A percentile compares a stretch with the other conserved stretches of the same genome.
Conservation (phyloP, 2,329 filamentous ascomycete species). For the Xylariaceae sp. region DNA sequence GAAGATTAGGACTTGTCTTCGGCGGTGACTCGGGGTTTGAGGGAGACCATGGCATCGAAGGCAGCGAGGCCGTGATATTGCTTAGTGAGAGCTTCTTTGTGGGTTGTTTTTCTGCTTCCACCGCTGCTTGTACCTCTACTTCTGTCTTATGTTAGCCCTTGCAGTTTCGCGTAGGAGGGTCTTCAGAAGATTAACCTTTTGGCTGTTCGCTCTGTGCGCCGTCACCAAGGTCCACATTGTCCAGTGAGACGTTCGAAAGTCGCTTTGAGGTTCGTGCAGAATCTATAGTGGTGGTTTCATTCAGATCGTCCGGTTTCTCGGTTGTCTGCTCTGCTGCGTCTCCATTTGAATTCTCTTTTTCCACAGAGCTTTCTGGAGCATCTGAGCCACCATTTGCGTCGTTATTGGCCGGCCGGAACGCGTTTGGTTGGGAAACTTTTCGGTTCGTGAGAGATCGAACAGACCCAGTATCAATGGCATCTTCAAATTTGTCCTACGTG, state of each 20-base stretch:
- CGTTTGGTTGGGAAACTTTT: constrained; percentile 46
- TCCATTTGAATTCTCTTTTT: constrained; percentile 35
- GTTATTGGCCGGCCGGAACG: constrained; percentile 33
- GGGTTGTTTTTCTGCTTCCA: constrained; percentile 44
- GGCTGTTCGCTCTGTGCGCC: constrained; percentile 47
- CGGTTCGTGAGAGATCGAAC: constrained; percentile 68
- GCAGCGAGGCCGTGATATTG: constrained; percentile 74
- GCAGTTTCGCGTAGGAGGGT: background rate
- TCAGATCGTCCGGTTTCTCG: constrained; percentile 27
- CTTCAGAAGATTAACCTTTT: constrained; percentile 32
- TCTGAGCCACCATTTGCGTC: constrained; percentile 35
- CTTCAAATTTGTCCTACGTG: constrained; percentile 79
- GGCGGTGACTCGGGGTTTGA: constrained; percentile 55
- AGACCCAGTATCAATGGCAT: constrained; percentile 72
- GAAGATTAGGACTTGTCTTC: constrained; percentile 50
- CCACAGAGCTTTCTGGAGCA: constrained; percentile 25
- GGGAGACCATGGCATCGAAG: constrained; percentile 75
- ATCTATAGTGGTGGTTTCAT: constrained; percentile 27
- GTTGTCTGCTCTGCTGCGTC: constrained; percentile 25
- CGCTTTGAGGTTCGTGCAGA: constrained; percentile 50
- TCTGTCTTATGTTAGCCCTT: constrained; percentile 23
- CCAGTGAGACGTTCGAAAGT: constrained; percentile 55
- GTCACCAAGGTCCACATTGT: constrained; percentile 72
- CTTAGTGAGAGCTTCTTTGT: constrained; percentile 67
- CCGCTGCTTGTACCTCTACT: constrained; percentile 41